Evolutionary conservation across 2,329 filamentous ascomycete genomes (phyloP), one percentile per base, ranked within the genome.

Genomic region (Fusarium bulbicola): DNA sequence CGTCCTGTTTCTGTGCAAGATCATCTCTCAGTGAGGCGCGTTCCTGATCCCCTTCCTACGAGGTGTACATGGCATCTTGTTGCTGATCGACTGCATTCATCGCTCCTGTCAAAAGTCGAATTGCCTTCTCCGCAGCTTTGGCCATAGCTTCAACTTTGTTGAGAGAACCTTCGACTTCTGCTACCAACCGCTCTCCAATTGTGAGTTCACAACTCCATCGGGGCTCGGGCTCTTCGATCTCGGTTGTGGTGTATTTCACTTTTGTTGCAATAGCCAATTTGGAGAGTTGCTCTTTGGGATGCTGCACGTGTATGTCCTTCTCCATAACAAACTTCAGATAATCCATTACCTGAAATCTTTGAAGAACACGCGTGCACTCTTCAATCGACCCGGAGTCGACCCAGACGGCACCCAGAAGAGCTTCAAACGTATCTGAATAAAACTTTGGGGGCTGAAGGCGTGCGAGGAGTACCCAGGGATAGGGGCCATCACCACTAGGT

Each of bases 401-500:
- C 85, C 93, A 98, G 0, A 98, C 86, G 0, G 95, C 95, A 1
- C 93, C 95, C 0, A 98, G 81, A 0, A 97, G 80, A 37, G 90
- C 89, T 83, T 98, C 95, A 15, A 98, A 85, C 13, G 98, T 83
- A 80, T 98, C 95, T 0, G 92, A 95, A 81, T 92, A 92, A 80
- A 93, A 93, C 78, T 98, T 98, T 21, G 89, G 89, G 1, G 91
- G 86, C 20, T 87, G 85, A 2, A 97, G 84, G 0, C 88, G 85
- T 0, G 90, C 85, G 2, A 98, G 88, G 0, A 90, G 81, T 4
- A 88, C 85, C 95, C 95, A 98, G 0, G 95, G 96, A 77, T 95
- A 97, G 21, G 84, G 15, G 16, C 30, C 21, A 14, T 18, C 26
- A n/a, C 45, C 26, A 7, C 26, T 45, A 16, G 42, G 24, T 45